A percentile compares a stretch with the other conserved stretches of the same genome.
phyloP scores from a whole-genome alignment of 1,284 basidiomycete species.

The Leccinum pallidistipes region DNA sequence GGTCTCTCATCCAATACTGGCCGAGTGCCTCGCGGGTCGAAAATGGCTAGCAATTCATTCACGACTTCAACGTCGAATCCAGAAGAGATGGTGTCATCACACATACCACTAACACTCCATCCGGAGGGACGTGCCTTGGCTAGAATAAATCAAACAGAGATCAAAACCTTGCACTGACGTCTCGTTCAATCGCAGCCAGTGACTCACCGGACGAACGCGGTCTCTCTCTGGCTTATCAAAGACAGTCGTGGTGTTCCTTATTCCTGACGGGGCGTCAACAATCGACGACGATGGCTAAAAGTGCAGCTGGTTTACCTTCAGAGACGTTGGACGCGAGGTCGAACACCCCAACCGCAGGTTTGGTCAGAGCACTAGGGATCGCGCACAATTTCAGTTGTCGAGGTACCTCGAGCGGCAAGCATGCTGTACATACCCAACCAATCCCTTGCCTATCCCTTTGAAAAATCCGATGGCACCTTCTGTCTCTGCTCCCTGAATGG shows the following conservation, averaged over 20 bases:
- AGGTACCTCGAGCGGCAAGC: slow-evolving; percentile 6
- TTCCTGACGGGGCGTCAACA: slow-evolving; percentile 45
- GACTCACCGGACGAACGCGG: slow-evolving; percentile 74
- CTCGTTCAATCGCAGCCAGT: background rate
- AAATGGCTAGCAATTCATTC: slow-evolving; percentile 61
- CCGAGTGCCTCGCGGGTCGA: slow-evolving; percentile 89
- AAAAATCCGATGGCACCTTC: slow-evolving; percentile 96
- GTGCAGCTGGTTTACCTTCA: slow-evolving; percentile 60
- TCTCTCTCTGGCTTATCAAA: slow-evolving; percentile 94
- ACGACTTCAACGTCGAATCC: slow-evolving; percentile 6
- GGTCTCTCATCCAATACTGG: slow-evolving; percentile 95
- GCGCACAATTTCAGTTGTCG: slow-evolving; percentile 15
- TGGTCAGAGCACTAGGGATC: slow-evolving; percentile 77
- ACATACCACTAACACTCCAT: slow-evolving; percentile 83
- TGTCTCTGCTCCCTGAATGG: slow-evolving; percentile 94
- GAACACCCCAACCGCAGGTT: slow-evolving; percentile 96
- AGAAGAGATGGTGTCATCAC: background rate
- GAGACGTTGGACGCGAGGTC: slow-evolving; percentile 95
- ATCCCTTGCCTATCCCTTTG: slow-evolving; percentile 95
- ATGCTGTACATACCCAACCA: slow-evolving; percentile 75
- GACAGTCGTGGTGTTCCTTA: slow-evolving; percentile 97
- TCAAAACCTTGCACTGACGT: background rate
- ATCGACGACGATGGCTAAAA: background rate
- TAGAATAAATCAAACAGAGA: slow-evolving; percentile 27
- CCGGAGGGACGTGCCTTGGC: slow-evolving; percentile 85